Base-by-base conservation (phyloP, 1,284 basidiomycete species). In the Termitomyces sp. region DNA sequence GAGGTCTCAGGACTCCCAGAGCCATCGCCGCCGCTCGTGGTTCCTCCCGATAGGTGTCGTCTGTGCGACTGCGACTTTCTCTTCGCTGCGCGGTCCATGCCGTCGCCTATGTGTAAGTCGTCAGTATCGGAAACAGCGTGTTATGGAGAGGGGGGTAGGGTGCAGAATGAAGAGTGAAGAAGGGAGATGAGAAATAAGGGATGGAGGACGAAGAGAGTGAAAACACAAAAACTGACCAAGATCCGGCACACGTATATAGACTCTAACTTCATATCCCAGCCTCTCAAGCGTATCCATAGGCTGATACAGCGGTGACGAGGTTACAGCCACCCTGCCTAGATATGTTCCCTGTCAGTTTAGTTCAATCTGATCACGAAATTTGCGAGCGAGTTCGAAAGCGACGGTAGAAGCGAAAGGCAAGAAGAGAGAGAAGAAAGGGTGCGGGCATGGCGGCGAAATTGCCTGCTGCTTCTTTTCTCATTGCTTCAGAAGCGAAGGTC, bases 241-340 rank as follows among this genome's bases (percentile, higher is more conserved):
- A 64, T 92, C 85, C 9, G 87, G 88, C 28, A 94, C 92, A 13
- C 92, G 79, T 50, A 86, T 82, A 61, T 86, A 86, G 9, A 93
- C 78, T 50, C 84, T 81, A 4, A 92, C 84, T 62, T 91, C 88
- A 64, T 92, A 94, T 2, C 88, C 91, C 36, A 93, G 73, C 50
- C 81, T 76, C 61, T 86, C 80, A 28, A 90, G 86, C 7, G 78
- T 73, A 26, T 89, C 84, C 75, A 94, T 84, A 28, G 90, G 85
- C 64, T 92, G 88, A 68, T 90, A 88, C 34, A 94, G 71, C 0
- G 92, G 92, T 19, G 87, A 90, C 8, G 88, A 90, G 0, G 90
- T 84, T 34, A 90, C 91, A 12, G 91, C 76, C 17, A 90, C 88
- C 33, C 89, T 82, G 12, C 72, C 73, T 74, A 21, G 1, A 39